These are phyloP conservation scores for Penicillium goetzii DNA, from an alignment of 495 filamentous ascomycete species.

Conservation along the genomic window DNA sequence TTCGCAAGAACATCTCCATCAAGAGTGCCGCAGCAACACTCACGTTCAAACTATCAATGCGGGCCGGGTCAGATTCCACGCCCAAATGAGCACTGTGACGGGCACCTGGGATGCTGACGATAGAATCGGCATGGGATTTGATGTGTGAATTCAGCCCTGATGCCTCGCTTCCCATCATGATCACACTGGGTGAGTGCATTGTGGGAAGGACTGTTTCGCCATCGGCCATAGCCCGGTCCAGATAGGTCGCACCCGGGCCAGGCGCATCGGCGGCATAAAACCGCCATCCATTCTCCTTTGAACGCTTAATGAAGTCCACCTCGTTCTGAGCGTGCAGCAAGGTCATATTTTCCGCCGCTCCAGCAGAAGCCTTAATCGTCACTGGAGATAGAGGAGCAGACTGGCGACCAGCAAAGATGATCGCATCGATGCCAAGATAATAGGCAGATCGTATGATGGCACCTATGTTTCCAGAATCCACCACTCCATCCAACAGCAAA, in stretches of 20 bases:
- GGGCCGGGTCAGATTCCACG: conserved; percentile 44
- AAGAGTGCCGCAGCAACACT: conserved; percentile 81
- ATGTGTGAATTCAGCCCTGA: conserved; percentile 68
- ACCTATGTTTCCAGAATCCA: conserved; percentile 89
- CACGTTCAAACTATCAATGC: conserved; percentile 82
- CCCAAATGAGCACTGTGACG: conserved; percentile 39
- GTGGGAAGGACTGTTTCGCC: conserved; percentile 45
- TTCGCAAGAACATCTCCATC: conserved; percentile 63
- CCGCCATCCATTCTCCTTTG: conserved; percentile 73
- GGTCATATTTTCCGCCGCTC: conserved; percentile 78
- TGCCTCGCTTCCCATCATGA: conserved; percentile 85
- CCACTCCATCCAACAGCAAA: conserved; percentile 79
- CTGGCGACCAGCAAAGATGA: conserved; percentile 66
- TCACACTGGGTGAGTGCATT: conserved; percentile 63
- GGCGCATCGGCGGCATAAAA: conserved; percentile 79
- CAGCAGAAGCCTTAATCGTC: conserved; percentile 82
- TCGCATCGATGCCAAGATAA: conserved; percentile 81
- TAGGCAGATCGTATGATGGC: conserved; percentile 83
- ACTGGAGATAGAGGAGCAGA: conserved; percentile 74
- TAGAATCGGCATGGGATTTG: conserved; percentile 62
- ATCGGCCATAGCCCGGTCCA: conserved; percentile 23
- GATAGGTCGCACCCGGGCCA: conserved; percentile 31
- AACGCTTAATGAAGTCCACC: conserved; percentile 67
- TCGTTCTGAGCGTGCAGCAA: conserved; percentile 69
- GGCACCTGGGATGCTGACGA: conserved; percentile 57